Evolutionary conservation across 331 rosid genomes (phyloP).

Genomic region (Rosa hybrid): DNA sequence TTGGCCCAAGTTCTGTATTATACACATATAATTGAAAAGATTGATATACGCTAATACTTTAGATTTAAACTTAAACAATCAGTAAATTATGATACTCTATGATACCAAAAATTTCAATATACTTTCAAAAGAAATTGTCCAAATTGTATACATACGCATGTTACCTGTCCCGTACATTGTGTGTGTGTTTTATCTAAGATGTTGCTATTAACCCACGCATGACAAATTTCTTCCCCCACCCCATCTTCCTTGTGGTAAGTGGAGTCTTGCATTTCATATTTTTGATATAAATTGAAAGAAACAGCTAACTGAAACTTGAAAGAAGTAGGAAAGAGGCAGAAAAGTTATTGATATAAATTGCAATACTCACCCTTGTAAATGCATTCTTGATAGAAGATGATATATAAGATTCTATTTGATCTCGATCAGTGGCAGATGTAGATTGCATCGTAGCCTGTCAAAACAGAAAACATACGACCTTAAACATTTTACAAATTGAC

Average conservation of each 20-base stretch:
- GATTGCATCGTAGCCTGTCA: slow-evolving; percentile 59
- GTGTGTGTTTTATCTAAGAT: background rate
- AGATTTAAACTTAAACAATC: background rate
- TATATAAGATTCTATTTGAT: slow-evolving; percentile 86
- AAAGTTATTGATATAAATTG: slow-evolving; percentile 25
- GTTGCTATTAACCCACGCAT: background rate
- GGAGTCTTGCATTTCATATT: background rate
- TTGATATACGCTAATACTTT: background rate
- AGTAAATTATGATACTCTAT: background rate
- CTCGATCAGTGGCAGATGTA: slow-evolving; percentile 70
- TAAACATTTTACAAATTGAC: slow-evolving; percentile 8
- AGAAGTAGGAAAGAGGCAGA: background rate
- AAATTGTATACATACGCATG: background rate
- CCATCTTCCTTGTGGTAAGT: background rate
- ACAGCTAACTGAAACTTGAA: background rate
- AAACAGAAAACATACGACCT: slow-evolving; percentile 24
- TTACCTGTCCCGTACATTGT: background rate
- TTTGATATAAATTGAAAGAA: background rate
- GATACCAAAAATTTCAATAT: background rate
- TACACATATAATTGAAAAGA: background rate
- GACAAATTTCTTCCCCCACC: background rate
- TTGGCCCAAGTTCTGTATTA: background rate
- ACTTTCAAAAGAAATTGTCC: background rate
- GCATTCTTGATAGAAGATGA: slow-evolving; percentile 73
- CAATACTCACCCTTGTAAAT: slow-evolving; percentile 79